Percentiles rank a stretch among this genome's conserved stretches.
Conservation (phyloP, 2,329 filamentous ascomycete species). For the Alternaria sp. region DNA sequence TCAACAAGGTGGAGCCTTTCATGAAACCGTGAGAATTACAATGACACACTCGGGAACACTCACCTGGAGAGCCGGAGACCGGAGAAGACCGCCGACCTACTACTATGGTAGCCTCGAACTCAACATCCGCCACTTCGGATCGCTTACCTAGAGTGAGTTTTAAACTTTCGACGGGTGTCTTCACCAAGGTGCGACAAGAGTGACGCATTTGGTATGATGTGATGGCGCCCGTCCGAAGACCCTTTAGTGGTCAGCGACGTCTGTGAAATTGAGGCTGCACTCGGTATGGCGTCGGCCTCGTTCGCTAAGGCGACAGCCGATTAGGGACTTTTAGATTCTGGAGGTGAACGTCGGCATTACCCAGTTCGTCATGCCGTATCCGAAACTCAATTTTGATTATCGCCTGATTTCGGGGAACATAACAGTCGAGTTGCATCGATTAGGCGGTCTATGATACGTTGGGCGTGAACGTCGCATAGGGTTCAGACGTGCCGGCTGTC, state of each 20-base stretch:
- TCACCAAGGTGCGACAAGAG: background rate
- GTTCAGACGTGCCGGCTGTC: background rate
- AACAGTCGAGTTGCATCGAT: background rate
- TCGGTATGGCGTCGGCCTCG: background rate
- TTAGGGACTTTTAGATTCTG: background rate
- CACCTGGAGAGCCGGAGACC: background rate
- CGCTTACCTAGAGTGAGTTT: background rate
- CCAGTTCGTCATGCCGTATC: background rate
- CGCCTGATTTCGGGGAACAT: background rate
- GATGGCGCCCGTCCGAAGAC: background rate
- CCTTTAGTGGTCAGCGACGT: background rate
- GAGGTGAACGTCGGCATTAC: background rate
- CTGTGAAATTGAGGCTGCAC: background rate
- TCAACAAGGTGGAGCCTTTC: background rate
- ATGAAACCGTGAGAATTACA: background rate
- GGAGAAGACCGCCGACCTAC: background rate
- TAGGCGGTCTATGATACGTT: background rate
- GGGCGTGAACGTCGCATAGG: background rate
- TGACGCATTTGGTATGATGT: background rate
- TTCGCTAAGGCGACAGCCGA: background rate
- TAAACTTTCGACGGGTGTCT: background rate
- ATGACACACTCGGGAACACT: background rate
- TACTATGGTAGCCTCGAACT: background rate
- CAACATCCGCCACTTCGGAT: background rate
- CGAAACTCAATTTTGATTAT: background rate